Evolutionary conservation across 768 basidiomycete species (phyloP).

Genomic region (Zangia roseola): DNA sequence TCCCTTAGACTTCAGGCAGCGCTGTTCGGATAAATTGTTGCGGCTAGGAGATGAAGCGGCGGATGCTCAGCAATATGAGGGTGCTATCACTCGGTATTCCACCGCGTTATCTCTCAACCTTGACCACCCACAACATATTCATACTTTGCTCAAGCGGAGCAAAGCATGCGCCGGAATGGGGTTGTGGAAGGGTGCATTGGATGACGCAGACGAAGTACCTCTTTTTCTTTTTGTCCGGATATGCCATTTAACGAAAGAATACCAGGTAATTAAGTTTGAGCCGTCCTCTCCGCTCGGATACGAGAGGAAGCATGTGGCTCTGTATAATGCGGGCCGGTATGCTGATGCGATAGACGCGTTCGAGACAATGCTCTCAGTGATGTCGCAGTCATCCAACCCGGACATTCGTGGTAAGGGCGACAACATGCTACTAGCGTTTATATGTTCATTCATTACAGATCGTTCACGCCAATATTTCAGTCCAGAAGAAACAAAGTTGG

Average conservation of each 20-base stretch:
- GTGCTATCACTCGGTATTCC: background rate
- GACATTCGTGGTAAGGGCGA: background rate
- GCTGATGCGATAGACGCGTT: background rate
- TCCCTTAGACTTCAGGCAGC: background rate
- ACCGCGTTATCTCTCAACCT: background rate
- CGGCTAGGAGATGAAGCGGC: too few relatives aligned
- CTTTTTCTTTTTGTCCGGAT: too few relatives aligned
- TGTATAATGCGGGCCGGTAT: background rate
- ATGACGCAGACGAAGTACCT: constrained; percentile 10
- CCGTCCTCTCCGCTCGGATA: constrained; percentile 1
- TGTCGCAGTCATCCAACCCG: background rate
- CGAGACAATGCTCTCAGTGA: background rate
- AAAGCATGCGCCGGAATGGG: background rate
- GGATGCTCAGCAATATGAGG: background rate
- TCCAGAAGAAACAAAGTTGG: too few relatives aligned
- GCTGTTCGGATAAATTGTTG: background rate
- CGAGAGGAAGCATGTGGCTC: background rate
- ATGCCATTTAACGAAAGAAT: too few relatives aligned
- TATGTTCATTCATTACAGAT: too few relatives aligned
- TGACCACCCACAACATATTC: background rate
- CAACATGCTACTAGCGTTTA: too few relatives aligned
- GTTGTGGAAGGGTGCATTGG: constrained; percentile 2
- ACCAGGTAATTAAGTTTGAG: background rate
- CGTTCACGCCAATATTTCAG: too few relatives aligned
- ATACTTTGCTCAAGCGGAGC: background rate